Evolutionary conservation across 257 asterid genomes (phyloP).

Genomic region (Schizonepeta tenuifolia): DNA sequence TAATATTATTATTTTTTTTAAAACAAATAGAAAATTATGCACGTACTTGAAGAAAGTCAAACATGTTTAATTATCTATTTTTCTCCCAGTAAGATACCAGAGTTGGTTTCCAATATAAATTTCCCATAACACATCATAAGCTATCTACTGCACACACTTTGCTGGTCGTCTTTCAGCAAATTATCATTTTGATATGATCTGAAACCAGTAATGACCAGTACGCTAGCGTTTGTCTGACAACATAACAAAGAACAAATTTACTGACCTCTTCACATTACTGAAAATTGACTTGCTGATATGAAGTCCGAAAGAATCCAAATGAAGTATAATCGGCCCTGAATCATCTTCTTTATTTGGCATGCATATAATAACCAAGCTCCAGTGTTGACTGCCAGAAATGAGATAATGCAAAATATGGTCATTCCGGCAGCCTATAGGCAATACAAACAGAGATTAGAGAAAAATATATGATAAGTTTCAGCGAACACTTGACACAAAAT

Average conservation of each 20-base stretch:
- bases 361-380: slow-evolving; percentile 97
- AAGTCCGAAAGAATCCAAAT: slow-evolving; percentile 86
- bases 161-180: not conserved
- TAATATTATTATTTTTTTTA: not conserved
- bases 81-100: not conserved
- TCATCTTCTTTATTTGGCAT: slow-evolving; percentile 78
- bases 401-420: slow-evolving; percentile 34
- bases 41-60: not conserved
- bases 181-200: slow-evolving; percentile 13
- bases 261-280: slow-evolving; percentile 66
- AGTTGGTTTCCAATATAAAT: not conserved
- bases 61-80: not conserved
- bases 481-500: slow-evolving; percentile 24
- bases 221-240: slow-evolving; percentile 14
- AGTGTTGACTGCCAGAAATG: slow-evolving; percentile 63
- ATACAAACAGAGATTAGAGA: slow-evolving; percentile 31
- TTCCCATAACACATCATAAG: not conserved
- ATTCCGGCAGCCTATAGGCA: slow-evolving; percentile 26
- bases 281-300: slow-evolving; percentile 69
- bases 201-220: not conserved
- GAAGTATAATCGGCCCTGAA: slow-evolving; percentile 71
- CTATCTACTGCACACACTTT: not conserved
- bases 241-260: slow-evolving; percentile 25
- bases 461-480: slow-evolving; percentile 14
- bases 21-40: not conserved